These are phyloP conservation scores for Plantago coronopus DNA, from an alignment of 305 asterid genomes.

Conservation along the genomic window DNA sequence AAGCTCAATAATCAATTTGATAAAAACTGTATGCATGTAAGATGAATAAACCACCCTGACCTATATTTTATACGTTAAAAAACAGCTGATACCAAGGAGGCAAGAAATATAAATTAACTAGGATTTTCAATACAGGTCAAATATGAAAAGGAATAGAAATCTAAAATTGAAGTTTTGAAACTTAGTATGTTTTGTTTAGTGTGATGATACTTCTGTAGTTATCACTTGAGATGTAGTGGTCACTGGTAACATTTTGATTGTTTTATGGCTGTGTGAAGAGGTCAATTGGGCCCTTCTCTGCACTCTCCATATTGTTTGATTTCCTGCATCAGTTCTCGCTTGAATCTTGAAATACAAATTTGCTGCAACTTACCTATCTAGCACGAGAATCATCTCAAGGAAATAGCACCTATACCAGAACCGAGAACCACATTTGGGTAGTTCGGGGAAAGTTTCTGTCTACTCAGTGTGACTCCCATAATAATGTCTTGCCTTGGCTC, in stretches of 20 bases:
- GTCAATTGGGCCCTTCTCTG: neutral
- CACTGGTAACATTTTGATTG: neutral
- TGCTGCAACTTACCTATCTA: neutral
- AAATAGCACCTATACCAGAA: no score
- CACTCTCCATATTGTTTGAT: neutral
- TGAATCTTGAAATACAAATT: neutral
- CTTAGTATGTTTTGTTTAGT: neutral
- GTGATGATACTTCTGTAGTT: neutral
- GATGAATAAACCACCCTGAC: no score
- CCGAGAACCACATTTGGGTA: neutral
- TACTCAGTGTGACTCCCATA: neutral
- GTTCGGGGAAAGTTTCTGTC: neutral
- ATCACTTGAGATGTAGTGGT: neutral
- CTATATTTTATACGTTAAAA: no score
- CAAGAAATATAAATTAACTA: no score
- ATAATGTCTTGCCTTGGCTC: neutral
- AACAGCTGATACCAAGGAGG: no score
- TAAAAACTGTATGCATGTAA: no score
- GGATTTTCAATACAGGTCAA: no score
- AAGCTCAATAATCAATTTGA: no score
- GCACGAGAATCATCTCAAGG: neutral
- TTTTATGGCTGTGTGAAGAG: neutral
- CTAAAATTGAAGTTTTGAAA: neutral
- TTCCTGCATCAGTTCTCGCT: neutral
- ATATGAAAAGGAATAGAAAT: no score